Evolutionary conservation across 768 basidiomycete genomes (phyloP).

Genomic region (Phlegmacium glaucopus): DNA sequence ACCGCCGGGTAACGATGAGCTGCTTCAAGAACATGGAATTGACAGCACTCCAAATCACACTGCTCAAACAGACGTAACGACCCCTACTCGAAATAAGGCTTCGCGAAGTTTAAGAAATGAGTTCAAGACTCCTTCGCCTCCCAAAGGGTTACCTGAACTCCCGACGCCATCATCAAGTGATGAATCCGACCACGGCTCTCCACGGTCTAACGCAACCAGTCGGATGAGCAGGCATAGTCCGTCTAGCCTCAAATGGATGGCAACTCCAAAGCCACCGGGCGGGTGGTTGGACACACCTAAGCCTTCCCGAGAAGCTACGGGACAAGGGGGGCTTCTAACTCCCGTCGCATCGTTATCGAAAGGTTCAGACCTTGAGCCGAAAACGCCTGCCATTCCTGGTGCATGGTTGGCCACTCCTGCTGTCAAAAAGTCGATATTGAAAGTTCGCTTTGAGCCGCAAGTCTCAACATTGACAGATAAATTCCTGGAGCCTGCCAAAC

Average conservation of each 20-base stretch:
- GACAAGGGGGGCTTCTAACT: conserved; percentile 35
- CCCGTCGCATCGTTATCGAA: conserved; percentile 50
- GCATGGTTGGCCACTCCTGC: conserved; percentile 63
- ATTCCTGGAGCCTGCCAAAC: not conserved
- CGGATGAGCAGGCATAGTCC: conserved; percentile 1
- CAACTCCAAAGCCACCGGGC: conserved; percentile 21
- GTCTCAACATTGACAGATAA: conserved; percentile 11
- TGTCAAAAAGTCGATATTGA: conserved; percentile 53
- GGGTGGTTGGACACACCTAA: conserved; percentile 35
- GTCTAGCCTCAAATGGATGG: conserved; percentile 6
- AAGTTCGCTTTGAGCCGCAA: conserved; percentile 68
- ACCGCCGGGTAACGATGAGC: not conserved
- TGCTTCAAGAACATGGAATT: not conserved
- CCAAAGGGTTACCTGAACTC: conserved; percentile 58
- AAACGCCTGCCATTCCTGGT: conserved; percentile 69
- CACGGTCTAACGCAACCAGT: conserved; percentile 5
- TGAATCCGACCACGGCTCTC: conserved; percentile 16
- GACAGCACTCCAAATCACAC: not conserved
- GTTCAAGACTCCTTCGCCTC: conserved; percentile 63
- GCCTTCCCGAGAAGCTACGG: conserved; percentile 8
- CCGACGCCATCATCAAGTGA: conserved; percentile 58
- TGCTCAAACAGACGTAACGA: conserved; percentile 4
- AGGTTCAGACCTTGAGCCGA: conserved; percentile 40
- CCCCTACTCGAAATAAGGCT: conserved; percentile 23
- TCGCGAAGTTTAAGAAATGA: conserved; percentile 41